Evolutionary conservation across 768 basidiomycete genomes (phyloP).

Genomic region (Filobasidium wieringae): DNA sequence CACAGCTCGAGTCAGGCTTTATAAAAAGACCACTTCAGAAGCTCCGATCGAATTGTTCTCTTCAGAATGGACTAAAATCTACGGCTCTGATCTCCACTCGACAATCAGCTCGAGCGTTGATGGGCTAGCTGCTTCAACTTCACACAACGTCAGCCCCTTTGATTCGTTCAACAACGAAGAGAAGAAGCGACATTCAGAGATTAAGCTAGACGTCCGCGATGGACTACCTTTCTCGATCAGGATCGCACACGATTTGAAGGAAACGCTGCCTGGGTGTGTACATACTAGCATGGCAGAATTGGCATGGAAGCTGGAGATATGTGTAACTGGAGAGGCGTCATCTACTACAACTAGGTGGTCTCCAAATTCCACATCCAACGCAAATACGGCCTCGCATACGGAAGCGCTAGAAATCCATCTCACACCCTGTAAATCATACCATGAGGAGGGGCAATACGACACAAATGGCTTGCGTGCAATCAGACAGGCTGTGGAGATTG

Average conservation of each 20-base stretch:
- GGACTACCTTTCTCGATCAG: neutral
- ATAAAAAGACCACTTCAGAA: slow-evolving; percentile 20
- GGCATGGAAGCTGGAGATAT: no score
- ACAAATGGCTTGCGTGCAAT: neutral
- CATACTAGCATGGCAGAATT: no score
- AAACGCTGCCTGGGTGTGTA: slow-evolving; percentile 31
- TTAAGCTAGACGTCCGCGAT: neutral
- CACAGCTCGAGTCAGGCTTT: slow-evolving; percentile 22
- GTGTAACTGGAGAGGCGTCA: no score
- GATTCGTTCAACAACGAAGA: neutral
- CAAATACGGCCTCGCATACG: no score
- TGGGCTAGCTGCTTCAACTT: neutral
- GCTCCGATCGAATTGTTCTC: slow-evolving; percentile 16
- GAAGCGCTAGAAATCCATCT: neutral
- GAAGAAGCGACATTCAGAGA: neutral
- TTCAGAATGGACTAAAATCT: slow-evolving; percentile 12
- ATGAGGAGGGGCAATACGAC: neutral
- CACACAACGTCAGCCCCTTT: neutral
- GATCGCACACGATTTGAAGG: slow-evolving; percentile 9
- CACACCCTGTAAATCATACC: neutral
- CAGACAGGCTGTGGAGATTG: neutral
- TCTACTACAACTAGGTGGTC: no score
- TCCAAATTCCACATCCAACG: no score
- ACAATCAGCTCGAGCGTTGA: slow-evolving; percentile 2
- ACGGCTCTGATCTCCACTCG: slow-evolving; percentile 2